These are phyloP conservation scores for Albugo laibachii DNA, from an alignment of 352 stramenopile genomes.

Conservation along the genomic window DNA sequence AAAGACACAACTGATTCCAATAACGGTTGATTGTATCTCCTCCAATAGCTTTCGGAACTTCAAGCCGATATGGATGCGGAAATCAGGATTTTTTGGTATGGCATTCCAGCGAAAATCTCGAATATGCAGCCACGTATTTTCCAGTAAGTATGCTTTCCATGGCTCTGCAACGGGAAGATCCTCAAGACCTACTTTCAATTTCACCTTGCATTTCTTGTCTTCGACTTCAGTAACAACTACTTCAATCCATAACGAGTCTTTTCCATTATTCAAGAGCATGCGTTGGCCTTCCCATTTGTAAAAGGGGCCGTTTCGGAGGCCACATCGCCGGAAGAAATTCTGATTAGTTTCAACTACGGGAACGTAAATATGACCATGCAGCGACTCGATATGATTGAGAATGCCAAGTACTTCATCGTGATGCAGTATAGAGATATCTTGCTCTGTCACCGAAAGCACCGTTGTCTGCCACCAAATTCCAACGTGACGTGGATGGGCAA, in stretches of 20 bases:
- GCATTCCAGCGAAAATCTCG: constrained; percentile 27
- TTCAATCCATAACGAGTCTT: constrained; percentile 49
- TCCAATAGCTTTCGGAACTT: constrained; percentile 39
- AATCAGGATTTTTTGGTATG: constrained; percentile 29
- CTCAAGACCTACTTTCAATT: constrained; percentile 32
- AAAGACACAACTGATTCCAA: constrained; percentile 56
- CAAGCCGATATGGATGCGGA: constrained; percentile 41
- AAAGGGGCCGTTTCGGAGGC: constrained; percentile 12
- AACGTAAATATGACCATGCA: constrained; percentile 42
- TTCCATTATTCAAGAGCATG: constrained; percentile 43
- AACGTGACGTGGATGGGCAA: constrained; percentile 24
- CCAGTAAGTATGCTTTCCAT: constrained; percentile 20
- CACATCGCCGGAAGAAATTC: constrained; percentile 20
- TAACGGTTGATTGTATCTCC: constrained; percentile 31
- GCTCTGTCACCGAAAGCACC: constrained; percentile 21
- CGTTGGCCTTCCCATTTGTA: constrained; percentile 33
- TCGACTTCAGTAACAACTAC: constrained; percentile 30
- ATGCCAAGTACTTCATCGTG: constrained; percentile 29
- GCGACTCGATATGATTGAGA: constrained; percentile 20
- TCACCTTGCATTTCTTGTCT: constrained; percentile 37
- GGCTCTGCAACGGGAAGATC: constrained; percentile 11
- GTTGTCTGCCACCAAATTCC: constrained; percentile 55
- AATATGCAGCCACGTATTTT: constrained; percentile 29
- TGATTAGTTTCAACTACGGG: constrained; percentile 15
- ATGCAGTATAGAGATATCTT: constrained; percentile 35